Evolutionary conservation across 179 eudicot species (phyloP).

Genomic region (Gypsophila paniculata): DNA sequence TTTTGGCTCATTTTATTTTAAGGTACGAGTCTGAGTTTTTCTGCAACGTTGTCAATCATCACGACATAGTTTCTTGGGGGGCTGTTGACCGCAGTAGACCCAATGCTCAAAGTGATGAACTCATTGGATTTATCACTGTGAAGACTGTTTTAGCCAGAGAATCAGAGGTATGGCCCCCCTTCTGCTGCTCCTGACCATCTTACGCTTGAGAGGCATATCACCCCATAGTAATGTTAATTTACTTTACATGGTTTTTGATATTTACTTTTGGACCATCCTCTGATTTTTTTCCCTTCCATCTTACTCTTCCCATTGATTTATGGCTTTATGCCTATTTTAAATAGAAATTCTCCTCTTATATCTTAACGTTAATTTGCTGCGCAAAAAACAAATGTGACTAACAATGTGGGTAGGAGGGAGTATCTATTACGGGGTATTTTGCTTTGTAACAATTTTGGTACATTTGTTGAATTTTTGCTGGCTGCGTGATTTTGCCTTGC

Average conservation of each 20-base stretch:
- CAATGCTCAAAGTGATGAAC: slow-evolving; percentile 61
- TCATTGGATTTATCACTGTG: slow-evolving; percentile 89
- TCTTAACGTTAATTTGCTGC: too few species aligned
- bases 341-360: background rate
- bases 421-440: background rate
- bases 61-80: slow-evolving; percentile 85
- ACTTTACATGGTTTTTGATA: background rate
- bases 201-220: background rate
- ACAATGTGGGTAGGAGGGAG: too few species aligned
- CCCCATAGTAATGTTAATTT: background rate
- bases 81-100: slow-evolving; percentile 89
- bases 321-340: background rate
- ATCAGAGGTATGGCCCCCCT: slow-evolving; percentile 67
- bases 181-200: background rate
- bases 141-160: slow-evolving; percentile 67
- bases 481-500: slow-evolving; percentile 22
- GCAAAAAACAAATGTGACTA: too few species aligned
- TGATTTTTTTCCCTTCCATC: background rate
- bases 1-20: slow-evolving; percentile 1
- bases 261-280: background rate
- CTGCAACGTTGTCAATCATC: slow-evolving; percentile 66
- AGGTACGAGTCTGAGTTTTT: slow-evolving; percentile 95
- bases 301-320: background rate
- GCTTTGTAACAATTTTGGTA: background rate
- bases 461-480: slow-evolving; percentile 14